Evolutionary conservation across 2,329 filamentous ascomycete genomes (phyloP), one percentile per base, ranked within the genome.

Genomic region (Juglanconis oblonga): DNA sequence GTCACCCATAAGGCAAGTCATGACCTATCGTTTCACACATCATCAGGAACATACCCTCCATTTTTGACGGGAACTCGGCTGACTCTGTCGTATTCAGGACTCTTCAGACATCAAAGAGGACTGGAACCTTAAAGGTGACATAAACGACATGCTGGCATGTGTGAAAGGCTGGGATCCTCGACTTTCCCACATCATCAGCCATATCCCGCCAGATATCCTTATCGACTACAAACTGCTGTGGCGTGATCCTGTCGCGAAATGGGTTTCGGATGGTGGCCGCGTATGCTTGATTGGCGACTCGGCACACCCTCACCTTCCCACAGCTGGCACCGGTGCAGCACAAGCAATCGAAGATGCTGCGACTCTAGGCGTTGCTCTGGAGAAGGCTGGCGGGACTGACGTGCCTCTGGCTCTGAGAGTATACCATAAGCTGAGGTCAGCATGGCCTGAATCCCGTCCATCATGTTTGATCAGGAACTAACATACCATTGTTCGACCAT

Each of bases 1-100:
- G 53, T 56, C 44, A 56, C 44, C 5, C 53, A 56, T 24, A 56
- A 54, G 52, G 52, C 42, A 33, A 42, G 52, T 44, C 10, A 38
- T 11, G 35, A 38, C 2, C 11, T 3, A 38, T 38, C 35, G 35
- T 11, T 38, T 8, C 11, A 38, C 35, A 38, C 8, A 11, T 11
- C 35, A 11, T 38, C 35, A 38, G 35, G 35, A 38, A 11, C 11
- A 38, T 11, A 38, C 3, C 7, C 7, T 38, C 11, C 7, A 3
- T 38, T 38, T 38, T 38, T 38, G 35, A 38, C 35, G 11, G 35
- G 35, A 38, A 38, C 35, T 38, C 35, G 11, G 3, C 35, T 38
- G 35, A 38, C 11, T 38, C 35, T 38, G 35, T 7, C 35, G 11
- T 38, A 11, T 8, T 11, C 35, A 56, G 17, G 54, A 56, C 17